Evolutionary conservation across 345 rosid genomes (phyloP).

Genomic region (Euphorbia pulcherrima): DNA sequence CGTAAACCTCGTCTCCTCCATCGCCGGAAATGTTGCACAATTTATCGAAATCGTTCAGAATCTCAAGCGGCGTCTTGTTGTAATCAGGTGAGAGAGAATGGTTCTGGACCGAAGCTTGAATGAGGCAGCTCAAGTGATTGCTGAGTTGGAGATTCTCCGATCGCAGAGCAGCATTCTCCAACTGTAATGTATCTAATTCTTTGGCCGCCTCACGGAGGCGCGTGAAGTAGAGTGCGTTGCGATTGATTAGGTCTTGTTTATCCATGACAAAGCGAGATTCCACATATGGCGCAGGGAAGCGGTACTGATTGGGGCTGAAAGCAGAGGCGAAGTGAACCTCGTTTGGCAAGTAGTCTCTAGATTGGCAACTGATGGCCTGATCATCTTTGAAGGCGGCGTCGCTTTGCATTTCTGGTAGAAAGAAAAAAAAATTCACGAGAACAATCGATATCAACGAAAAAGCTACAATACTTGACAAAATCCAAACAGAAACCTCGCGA

Average conservation of each 20-base stretch:
- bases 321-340: conserved; percentile 20
- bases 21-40: conserved; percentile 17
- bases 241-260: conserved; percentile 46
- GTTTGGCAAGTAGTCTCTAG: not conserved
- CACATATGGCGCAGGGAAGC: conserved; percentile 7
- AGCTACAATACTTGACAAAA: not conserved
- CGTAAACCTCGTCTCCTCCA: conserved; percentile 28
- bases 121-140: conserved; percentile 42
- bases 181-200: conserved; percentile 58
- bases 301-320: conserved; percentile 1
- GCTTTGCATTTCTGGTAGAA: conserved; percentile 24
- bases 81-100: conserved; percentile 24
- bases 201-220: conserved; percentile 42
- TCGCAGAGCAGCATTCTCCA: conserved; percentile 58
- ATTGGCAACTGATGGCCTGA: not conserved
- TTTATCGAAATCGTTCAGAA: conserved; percentile 32
- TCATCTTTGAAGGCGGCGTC: conserved; percentile 18
- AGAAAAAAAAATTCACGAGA: not conserved
- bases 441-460: not conserved
- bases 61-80: conserved; percentile 38
- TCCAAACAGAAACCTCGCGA: not conserved
- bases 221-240: conserved; percentile 34
- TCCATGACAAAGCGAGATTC: conserved; percentile 37
- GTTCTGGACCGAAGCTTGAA: conserved; percentile 37
- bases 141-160: conserved; percentile 54